A percentile compares a stretch with the other conserved stretches of the same genome.
phyloP scores from a whole-genome alignment of 441 rosid genomes.

The Gossypium aridum region DNA sequence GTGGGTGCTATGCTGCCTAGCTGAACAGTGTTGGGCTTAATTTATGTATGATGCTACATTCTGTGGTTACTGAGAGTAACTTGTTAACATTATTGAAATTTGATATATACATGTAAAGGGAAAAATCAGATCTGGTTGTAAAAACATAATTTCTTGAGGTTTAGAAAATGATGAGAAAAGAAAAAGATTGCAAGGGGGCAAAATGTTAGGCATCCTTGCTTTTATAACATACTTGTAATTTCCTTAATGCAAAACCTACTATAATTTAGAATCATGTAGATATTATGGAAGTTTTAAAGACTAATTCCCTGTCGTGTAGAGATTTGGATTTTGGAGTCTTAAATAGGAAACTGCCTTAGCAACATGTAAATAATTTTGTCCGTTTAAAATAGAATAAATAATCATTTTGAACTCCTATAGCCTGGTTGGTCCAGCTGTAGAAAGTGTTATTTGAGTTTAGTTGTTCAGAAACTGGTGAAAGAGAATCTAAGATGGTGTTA shows the following conservation, averaged over 20 bases:
- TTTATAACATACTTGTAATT: neutral
- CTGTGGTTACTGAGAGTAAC: neutral
- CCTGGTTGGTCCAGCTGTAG: neutral
- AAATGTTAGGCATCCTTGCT: neutral
- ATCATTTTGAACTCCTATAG: neutral
- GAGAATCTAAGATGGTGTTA: neutral
- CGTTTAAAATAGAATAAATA: neutral
- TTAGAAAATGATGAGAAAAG: neutral
- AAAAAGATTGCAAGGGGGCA: neutral
- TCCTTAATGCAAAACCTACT: neutral
- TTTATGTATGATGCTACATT: neutral
- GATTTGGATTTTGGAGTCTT: slow-evolving; percentile 2
- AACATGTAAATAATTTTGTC: neutral
- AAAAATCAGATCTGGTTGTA: neutral
- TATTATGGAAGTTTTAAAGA: neutral
- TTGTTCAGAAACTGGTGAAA: neutral
- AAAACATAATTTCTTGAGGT: neutral
- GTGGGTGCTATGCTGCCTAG: neutral
- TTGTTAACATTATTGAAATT: neutral
- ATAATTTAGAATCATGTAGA: neutral
- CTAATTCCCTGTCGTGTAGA: neutral
- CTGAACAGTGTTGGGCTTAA: neutral
- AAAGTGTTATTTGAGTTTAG: neutral
- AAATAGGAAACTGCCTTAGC: neutral
- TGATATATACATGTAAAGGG: neutral